Evolutionary conservation across 176 grass and related monocot genomes (phyloP).

Genomic region (Oryza meyeriana): DNA sequence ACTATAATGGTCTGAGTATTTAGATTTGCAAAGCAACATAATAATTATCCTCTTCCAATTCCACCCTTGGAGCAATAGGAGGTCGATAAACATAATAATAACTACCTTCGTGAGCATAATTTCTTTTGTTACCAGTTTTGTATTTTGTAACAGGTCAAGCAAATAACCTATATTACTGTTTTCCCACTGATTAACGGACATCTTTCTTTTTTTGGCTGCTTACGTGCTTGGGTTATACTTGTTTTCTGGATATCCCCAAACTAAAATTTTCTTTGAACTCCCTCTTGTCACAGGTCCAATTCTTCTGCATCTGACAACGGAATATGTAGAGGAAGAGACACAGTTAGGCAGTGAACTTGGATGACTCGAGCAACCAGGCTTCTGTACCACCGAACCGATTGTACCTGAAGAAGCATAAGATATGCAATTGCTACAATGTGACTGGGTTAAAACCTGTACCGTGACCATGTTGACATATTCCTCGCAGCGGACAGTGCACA

Average conservation of each 20-base stretch:
- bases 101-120: too few relatives aligned
- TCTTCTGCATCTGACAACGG: background rate
- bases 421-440: background rate
- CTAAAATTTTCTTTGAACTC: background rate
- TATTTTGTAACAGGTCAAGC: too few relatives aligned
- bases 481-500: too few relatives aligned
- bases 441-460: background rate
- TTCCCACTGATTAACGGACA: background rate
- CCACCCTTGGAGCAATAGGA: too few relatives aligned
- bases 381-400: background rate
- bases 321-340: background rate
- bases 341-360: background rate
- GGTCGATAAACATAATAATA: too few relatives aligned
- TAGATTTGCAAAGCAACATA: too few relatives aligned
- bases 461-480: background rate
- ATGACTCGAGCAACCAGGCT: background rate
- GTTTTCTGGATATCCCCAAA: background rate
- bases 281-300: background rate
- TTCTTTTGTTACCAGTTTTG: too few relatives aligned
- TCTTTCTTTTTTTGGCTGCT: background rate
- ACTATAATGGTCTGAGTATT: too few relatives aligned
- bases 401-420: background rate
- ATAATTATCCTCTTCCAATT: too few relatives aligned
- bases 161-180: too few relatives aligned
- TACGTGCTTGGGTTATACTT: background rate